Percentiles rank a stretch among this genome's conserved stretches.
These are phyloP conservation scores for Rhizopogon rudus DNA, from an alignment of 768 basidiomycete species.

Conservation along the genomic window DNA sequence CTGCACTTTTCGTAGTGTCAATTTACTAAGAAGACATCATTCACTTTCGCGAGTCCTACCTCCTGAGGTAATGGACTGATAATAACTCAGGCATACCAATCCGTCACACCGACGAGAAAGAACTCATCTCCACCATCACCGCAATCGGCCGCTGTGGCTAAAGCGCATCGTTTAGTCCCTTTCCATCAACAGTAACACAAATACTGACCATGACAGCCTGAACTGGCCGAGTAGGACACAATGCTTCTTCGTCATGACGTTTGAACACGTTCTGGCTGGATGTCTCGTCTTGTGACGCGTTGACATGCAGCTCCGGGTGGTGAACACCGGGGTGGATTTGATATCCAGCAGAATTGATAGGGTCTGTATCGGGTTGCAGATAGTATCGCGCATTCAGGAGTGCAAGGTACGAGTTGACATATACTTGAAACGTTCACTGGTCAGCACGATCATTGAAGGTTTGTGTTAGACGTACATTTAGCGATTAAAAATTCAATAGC, in stretches of 20 bases:
- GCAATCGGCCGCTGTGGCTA: background rate
- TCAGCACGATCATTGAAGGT: background rate
- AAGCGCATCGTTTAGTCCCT: background rate
- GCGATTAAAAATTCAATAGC: background rate
- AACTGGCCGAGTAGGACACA: background rate
- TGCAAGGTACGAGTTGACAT: background rate
- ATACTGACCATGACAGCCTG: background rate
- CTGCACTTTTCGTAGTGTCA: too few relatives aligned
- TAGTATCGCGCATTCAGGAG: background rate
- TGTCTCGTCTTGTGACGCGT: background rate
- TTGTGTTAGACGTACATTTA: background rate
- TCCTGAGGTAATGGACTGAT: too few relatives aligned
- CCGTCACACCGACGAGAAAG: background rate
- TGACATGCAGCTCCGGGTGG: background rate
- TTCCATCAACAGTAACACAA: background rate
- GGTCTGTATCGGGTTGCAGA: background rate
- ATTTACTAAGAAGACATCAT: too few relatives aligned
- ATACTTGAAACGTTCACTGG: background rate
- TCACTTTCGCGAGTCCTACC: too few relatives aligned
- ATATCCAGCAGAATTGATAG: background rate
- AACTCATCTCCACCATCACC: background rate
- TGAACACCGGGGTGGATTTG: background rate
- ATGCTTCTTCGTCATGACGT: background rate
- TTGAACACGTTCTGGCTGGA: background rate
- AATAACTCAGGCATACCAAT: too few relatives aligned